Evolutionary conservation across 371 early-diverging fungal genomes (phyloP).

Genomic region (Apophysomyces variabilis): DNA sequence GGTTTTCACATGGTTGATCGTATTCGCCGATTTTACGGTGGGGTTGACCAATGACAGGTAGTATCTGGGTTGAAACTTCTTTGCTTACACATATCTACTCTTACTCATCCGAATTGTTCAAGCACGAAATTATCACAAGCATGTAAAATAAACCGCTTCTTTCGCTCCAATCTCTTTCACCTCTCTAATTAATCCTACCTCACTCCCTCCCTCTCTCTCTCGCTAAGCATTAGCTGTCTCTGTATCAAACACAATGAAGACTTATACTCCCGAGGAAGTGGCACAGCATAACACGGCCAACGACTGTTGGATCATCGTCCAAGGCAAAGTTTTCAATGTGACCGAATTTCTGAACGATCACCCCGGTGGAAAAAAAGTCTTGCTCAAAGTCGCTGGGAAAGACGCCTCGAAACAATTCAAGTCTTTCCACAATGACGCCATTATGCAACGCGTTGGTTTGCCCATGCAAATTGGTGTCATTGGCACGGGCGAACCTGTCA

Average conservation of each 20-base stretch:
- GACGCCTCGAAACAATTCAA: conserved; percentile 92
- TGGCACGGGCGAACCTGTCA: conserved; percentile 55
- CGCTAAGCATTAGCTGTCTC: neutral
- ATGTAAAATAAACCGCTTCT: neutral
- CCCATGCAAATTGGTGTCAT: conserved; percentile 67
- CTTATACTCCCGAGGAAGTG: conserved; percentile 70
- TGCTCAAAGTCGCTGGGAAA: conserved; percentile 82
- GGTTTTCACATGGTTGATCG: conserved; percentile 9
- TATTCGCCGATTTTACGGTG: neutral
- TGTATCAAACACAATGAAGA: conserved; percentile 23
- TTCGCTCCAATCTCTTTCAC: too few relatives aligned
- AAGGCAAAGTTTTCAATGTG: conserved; percentile 87
- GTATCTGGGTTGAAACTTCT: conserved; percentile 7
- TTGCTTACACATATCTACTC: neutral
- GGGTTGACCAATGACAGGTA: neutral
- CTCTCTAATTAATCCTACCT: too few relatives aligned
- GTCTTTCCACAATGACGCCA: conserved; percentile 75
- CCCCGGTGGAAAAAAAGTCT: conserved; percentile 85
- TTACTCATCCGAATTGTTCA: conserved; percentile 7
- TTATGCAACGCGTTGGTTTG: conserved; percentile 65
- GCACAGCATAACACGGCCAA: conserved; percentile 70
- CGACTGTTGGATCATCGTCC: conserved; percentile 89
- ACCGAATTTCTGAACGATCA: conserved; percentile 87
- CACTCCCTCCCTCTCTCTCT: neutral
- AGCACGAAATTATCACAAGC: neutral